Base-by-base conservation (phyloP, 495 filamentous ascomycete genomes). In the Margaritispora aquatica region DNA sequence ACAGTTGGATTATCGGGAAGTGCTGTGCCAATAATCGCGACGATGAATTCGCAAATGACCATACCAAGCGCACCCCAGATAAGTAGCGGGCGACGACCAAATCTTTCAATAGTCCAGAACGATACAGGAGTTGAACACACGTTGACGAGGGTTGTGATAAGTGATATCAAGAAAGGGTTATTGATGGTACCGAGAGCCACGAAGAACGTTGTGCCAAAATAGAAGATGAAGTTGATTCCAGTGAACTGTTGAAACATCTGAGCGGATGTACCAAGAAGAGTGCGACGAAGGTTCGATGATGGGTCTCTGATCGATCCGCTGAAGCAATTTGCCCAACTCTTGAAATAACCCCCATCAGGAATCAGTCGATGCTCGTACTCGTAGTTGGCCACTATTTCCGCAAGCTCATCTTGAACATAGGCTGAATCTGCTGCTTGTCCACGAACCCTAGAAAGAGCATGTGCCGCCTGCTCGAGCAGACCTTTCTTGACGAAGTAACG, bases 111-210 rank as follows among this genome's bases (percentile, higher is more conserved):
- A 36, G 87, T 85, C 66, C 76, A 90, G 80, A 94, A 92, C 20
- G 88, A 89, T 63, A 90, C 68, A 15, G 88, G 88, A 11, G 89
- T 94, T 57, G 87, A 91, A 69, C 70, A 75, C 48, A 94, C 89
- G 72, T 94, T 96, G 77, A 94, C 85, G 59, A 90, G 77, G 65
- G 88, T 92, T 61, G 85, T 89, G 75, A 96, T 80, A 67, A 96
- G 77, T 56, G 78, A 82, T 64, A 92, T 88, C 36, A 92, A 70
- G 81, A 94, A 94, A 50, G 85, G 78, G 74, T 90, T 81, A 38
- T 63, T 61, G 64, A 93, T 86, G 65, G 85, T 82, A 41, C 82
- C 80, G 1, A 84, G 84, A 31, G 85, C 76, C 69, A 82, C 72
- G 75, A 94, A 88, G 82, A 92, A 94, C 51, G 84, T 81, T 19